phyloP scores from a whole-genome alignment of 805 yeast genomes.

The Yamadazyma laniorum region DNA sequence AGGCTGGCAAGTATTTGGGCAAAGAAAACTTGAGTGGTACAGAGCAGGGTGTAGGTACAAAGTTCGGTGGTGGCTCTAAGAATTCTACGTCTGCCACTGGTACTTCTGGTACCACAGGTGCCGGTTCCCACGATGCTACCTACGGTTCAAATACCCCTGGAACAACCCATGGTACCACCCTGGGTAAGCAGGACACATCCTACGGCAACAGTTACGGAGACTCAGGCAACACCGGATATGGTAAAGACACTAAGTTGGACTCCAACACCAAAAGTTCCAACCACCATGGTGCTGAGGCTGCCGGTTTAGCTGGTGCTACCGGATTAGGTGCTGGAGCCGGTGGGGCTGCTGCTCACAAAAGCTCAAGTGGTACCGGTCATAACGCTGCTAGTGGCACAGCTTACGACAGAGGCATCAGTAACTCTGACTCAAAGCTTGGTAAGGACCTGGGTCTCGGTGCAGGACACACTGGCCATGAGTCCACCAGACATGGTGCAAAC shows the following conservation, averaged over 20 bases:
- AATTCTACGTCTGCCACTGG: slow-evolving; percentile 10
- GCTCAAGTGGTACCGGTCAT: slow-evolving; percentile 5
- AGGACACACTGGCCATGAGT: slow-evolving; percentile 7
- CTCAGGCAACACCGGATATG: neutral
- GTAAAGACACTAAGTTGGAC: neutral
- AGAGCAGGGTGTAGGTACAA: slow-evolving; percentile 30
- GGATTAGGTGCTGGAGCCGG: slow-evolving; percentile 10
- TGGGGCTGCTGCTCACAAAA: slow-evolving; percentile 3
- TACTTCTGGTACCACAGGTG: slow-evolving; percentile 16
- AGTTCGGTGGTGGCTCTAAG: slow-evolving; percentile 14
- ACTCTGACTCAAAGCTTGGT: too few species aligned
- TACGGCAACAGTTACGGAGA: neutral
- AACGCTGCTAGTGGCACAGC: slow-evolving; percentile 5
- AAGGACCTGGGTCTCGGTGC: slow-evolving; percentile 8
- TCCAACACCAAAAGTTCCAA: slow-evolving; percentile 5
- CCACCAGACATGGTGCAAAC: slow-evolving; percentile 3
- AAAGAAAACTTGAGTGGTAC: slow-evolving; percentile 25
- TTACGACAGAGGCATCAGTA: slow-evolving; percentile 6
- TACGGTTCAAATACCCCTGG: slow-evolving; percentile 5
- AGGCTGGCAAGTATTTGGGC: slow-evolving; percentile 19
- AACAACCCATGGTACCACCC: slow-evolving; percentile 9
- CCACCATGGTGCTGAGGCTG: slow-evolving; percentile 15
- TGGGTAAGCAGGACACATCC: slow-evolving; percentile 3
- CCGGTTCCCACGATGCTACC: slow-evolving; percentile 13
- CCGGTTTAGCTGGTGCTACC: slow-evolving; percentile 7